These are phyloP conservation scores for Gonapodya prolifera DNA, from an alignment of 192 early-diverging fungal genomes.

Conservation along the genomic window DNA sequence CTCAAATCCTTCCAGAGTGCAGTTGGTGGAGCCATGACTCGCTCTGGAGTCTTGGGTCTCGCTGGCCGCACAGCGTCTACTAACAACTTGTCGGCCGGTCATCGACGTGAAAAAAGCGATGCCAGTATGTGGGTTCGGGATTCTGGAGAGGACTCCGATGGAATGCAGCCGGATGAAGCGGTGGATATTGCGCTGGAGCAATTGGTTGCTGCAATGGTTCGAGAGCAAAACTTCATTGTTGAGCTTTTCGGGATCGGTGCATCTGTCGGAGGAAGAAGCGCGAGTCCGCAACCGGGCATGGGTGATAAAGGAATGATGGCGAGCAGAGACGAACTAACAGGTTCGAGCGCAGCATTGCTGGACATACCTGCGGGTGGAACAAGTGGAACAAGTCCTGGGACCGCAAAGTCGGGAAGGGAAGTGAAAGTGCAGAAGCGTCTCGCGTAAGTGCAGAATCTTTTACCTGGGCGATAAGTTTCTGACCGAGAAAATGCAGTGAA, in stretches of 20 bases:
- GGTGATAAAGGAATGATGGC: constrained; percentile 15
- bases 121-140: constrained; percentile 15
- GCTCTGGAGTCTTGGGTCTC: background rate
- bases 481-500: constrained; percentile 44
- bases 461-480: background rate
- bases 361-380: constrained; percentile 26
- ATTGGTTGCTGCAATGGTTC: constrained; percentile 51
- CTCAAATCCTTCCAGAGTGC: background rate
- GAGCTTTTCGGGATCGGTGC: constrained; percentile 62
- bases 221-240: constrained; percentile 85
- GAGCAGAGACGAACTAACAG: constrained; percentile 13
- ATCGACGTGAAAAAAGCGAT: background rate
- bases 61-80: background rate
- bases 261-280: constrained; percentile 13
- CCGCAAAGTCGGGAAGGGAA: constrained; percentile 39
- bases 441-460: constrained; percentile 27
- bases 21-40: background rate
- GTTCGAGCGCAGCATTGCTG: constrained; percentile 10
- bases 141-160: constrained; percentile 20
- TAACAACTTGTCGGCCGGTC: background rate
- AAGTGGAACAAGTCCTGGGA: constrained; percentile 31
- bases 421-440: constrained; percentile 54
- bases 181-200: constrained; percentile 27
- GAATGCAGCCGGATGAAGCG: constrained; percentile 37
- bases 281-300: constrained; percentile 29